Conservation (phyloP, 129 eudicot species). For the Scalesia atractyloides region DNA sequence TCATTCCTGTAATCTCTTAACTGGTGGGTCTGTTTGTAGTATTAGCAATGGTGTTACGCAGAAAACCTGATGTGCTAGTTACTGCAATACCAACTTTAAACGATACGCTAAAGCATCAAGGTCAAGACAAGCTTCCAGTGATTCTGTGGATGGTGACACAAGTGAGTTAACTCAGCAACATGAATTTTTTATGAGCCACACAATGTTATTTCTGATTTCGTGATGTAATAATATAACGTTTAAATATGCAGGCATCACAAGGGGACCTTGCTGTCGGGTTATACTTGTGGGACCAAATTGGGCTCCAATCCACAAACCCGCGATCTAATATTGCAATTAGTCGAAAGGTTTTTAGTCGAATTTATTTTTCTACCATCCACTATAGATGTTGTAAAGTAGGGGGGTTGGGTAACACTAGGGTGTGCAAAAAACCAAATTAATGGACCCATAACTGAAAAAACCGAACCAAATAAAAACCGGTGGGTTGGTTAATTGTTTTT, state of each 20-base stretch:
- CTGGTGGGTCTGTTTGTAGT: constrained; percentile 73
- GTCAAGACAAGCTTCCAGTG: constrained; percentile 86
- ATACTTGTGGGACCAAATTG: constrained; percentile 59
- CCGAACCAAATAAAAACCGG: too few species aligned
- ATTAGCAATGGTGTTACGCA: constrained; percentile 71
- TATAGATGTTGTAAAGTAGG: not conserved
- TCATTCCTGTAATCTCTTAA: constrained; percentile 8
- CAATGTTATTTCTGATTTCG: not conserved
- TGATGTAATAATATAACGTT: constrained; percentile 6
- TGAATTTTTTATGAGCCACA: not conserved
- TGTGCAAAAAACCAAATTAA: too few species aligned
- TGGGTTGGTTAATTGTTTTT: too few species aligned
- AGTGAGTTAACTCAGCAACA: constrained; percentile 38
- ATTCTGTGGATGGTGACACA: constrained; percentile 79
- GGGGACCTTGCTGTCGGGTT: constrained; percentile 77
- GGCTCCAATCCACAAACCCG: constrained; percentile 82
- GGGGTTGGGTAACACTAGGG: not conserved
- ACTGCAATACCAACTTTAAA: constrained; percentile 49
- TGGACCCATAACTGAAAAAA: too few species aligned
- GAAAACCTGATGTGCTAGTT: constrained; percentile 76
- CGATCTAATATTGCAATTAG: constrained; percentile 72
- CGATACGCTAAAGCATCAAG: constrained; percentile 66
- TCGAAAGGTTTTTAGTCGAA: constrained; percentile 58
- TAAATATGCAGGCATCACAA: constrained; percentile 53
- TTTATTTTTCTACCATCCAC: not conserved